These are phyloP conservation scores for Clonostachys chloroleuca DNA, from an alignment of 2,329 filamentous ascomycete genomes.

Conservation along the genomic window DNA sequence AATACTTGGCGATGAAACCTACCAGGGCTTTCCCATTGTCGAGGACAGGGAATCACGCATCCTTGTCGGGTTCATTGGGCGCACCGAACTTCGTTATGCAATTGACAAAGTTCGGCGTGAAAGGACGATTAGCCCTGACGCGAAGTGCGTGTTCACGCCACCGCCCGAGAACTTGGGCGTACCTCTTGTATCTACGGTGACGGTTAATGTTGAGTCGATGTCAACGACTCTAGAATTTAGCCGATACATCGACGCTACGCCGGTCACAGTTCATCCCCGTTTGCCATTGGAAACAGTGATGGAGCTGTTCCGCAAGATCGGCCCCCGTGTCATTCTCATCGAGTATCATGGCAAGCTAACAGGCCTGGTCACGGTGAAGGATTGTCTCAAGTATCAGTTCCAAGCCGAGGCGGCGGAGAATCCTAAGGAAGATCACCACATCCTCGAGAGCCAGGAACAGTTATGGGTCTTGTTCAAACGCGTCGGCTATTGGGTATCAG, in stretches of 20 bases:
- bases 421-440: slow-evolving; percentile 52
- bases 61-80: slow-evolving; percentile 86
- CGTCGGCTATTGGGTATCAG: slow-evolving; percentile 54
- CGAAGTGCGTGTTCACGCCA: slow-evolving; percentile 70
- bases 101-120: slow-evolving; percentile 75
- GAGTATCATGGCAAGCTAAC: slow-evolving; percentile 82
- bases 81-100: slow-evolving; percentile 87
- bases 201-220: slow-evolving; percentile 53
- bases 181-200: slow-evolving; percentile 36
- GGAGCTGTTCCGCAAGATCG: slow-evolving; percentile 98
- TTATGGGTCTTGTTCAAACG: slow-evolving; percentile 56
- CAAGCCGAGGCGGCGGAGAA: slow-evolving; percentile 86
- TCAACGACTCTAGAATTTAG: slow-evolving; percentile 67
- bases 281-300: slow-evolving; percentile 94
- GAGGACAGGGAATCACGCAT: slow-evolving; percentile 67
- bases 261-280: slow-evolving; percentile 84
- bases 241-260: slow-evolving; percentile 83
- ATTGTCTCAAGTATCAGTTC: slow-evolving; percentile 96
- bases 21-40: slow-evolving; percentile 90
- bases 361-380: slow-evolving; percentile 91
- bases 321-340: slow-evolving; percentile 85
- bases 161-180: slow-evolving; percentile 21
- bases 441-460: slow-evolving; percentile 56
- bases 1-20: slow-evolving; percentile 72
- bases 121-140: slow-evolving; percentile 58